A percentile compares a stretch with the other conserved stretches of the same genome.
Conservation (phyloP, 2,329 filamentous ascomycete species). For the Aureobasidium lini region DNA sequence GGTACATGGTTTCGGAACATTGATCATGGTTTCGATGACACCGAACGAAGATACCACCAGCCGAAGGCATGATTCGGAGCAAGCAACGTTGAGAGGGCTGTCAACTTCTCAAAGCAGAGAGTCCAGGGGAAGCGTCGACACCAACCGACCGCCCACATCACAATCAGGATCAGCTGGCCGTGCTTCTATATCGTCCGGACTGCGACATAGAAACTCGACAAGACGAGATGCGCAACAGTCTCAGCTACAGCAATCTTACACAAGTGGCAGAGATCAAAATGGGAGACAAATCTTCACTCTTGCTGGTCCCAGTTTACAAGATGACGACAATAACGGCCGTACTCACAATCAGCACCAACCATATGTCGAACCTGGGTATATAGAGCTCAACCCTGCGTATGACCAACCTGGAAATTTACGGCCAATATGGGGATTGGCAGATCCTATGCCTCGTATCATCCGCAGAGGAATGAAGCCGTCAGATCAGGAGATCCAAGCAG, state of each 20-base stretch:
- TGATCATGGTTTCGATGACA: background rate
- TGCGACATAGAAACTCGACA: background rate
- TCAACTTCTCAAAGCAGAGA: background rate
- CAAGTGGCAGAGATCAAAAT: background rate
- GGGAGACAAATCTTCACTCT: background rate
- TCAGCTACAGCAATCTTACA: background rate
- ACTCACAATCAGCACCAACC: conserved; percentile 17
- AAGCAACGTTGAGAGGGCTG: background rate
- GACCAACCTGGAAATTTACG: background rate
- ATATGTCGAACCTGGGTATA: conserved; percentile 13
- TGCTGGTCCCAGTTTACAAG: background rate
- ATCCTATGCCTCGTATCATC: background rate
- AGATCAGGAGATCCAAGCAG: conserved; percentile 18
- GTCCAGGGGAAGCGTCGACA: background rate
- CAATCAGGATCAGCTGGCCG: background rate
- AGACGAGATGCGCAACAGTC: background rate
- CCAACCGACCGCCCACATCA: background rate
- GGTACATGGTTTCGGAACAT: too few species aligned
- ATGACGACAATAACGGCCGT: background rate
- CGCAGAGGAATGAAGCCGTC: conserved; percentile 31
- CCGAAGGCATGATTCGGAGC: background rate
- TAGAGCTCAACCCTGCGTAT: conserved; percentile 4
- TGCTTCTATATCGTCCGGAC: background rate
- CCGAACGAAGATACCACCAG: background rate
- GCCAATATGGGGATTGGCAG: conserved; percentile 1